A percentile compares a stretch with the other conserved stretches of the same genome.
Evolutionary conservation across 2,329 filamentous ascomycete genomes (phyloP).

Genomic region (Ophiostoma sp.): DNA sequence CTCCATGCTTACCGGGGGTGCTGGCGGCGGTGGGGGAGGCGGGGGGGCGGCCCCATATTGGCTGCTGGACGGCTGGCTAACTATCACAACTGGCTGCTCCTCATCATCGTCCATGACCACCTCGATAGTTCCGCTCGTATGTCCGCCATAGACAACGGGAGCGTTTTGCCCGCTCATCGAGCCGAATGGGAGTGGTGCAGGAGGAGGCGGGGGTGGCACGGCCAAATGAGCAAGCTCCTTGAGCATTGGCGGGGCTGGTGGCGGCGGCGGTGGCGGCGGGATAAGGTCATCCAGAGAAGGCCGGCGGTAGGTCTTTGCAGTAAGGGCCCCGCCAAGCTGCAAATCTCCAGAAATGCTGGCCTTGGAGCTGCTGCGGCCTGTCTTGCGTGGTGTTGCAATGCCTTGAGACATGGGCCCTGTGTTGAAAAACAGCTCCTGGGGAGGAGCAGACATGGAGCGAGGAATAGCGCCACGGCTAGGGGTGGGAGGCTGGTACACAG

Average conservation of each 20-base stretch:
- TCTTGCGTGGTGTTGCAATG: neutral
- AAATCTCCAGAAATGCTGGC: slow-evolving; percentile 17
- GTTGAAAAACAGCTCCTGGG: slow-evolving; percentile 39
- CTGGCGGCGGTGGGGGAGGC: neutral
- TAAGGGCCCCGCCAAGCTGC: slow-evolving; percentile 27
- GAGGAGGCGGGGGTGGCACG: slow-evolving; percentile 56
- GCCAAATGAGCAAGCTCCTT: slow-evolving; percentile 60
- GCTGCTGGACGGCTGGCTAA: neutral
- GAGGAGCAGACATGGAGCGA: slow-evolving; percentile 59
- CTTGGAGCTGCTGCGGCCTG: slow-evolving; percentile 18
- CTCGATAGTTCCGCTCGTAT: slow-evolving; percentile 56
- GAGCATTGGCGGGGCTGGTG: slow-evolving; percentile 52
- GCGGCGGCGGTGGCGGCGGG: slow-evolving; percentile 50
- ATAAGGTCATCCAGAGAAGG: slow-evolving; percentile 48
- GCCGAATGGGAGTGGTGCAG: slow-evolving; percentile 50
- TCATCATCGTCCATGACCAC: slow-evolving; percentile 62
- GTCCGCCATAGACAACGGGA: slow-evolving; percentile 40
- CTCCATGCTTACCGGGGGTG: neutral
- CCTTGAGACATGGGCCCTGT: slow-evolving; percentile 15
- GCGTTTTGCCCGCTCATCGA: slow-evolving; percentile 32
- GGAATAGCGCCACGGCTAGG: slow-evolving; percentile 43
- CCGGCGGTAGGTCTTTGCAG: slow-evolving; percentile 33
- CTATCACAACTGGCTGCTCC: slow-evolving; percentile 25
- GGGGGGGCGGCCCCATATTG: neutral
- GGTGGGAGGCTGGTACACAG: slow-evolving; percentile 53